Evolutionary conservation across 2,329 filamentous ascomycete species (phyloP), one percentile per base, ranked within the genome.

Genomic region (Sclerotinia subarctica): DNA sequence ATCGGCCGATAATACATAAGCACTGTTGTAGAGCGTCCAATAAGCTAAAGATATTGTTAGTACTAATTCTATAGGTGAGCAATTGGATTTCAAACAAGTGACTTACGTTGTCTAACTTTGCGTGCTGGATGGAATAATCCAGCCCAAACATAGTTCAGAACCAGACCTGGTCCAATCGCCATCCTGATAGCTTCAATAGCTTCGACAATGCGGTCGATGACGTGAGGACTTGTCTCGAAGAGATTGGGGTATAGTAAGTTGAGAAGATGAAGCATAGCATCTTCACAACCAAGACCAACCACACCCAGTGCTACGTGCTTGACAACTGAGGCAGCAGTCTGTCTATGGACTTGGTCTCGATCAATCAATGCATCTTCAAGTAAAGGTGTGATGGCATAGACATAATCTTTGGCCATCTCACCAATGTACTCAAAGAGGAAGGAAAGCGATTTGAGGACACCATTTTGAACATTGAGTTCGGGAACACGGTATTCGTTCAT

Each of bases 401-500:
- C 95, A 78, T 99, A 99, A 80, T 99, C 95, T 81, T 98, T 99
- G 72, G 93, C 93, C 95, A 99, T 98, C 80, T 99, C 95, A 71
- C 95, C 95, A 78, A 99, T 99, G 81, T 99, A 99, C 78, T 99
- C 95, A 77, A 98, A 99, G 70, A 99, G 85, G 85, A 99, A 99
- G 8, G 92, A 96, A 65, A 99, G 85, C 6, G 94, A 94, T 80
- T 99, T 99, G 77, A 99, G 88, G 46, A 99, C 95, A 81, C 95
- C 95, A 74, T 99, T 99, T 79, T 99, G 95, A 35, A 99, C 95
- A 78, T 99, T 99, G 73, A 99, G 89, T 80, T 99, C 95, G 0
- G 95, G 95, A 11, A 99, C 95, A 66, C 95, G 91, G 80, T 99
- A 99, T 79, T 99, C 95, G 81, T 99, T 99, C 96, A 99, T 99